Evolutionary conservation across 2,329 filamentous ascomycete genomes (phyloP).

Genomic region (Lecanicillium sp.): DNA sequence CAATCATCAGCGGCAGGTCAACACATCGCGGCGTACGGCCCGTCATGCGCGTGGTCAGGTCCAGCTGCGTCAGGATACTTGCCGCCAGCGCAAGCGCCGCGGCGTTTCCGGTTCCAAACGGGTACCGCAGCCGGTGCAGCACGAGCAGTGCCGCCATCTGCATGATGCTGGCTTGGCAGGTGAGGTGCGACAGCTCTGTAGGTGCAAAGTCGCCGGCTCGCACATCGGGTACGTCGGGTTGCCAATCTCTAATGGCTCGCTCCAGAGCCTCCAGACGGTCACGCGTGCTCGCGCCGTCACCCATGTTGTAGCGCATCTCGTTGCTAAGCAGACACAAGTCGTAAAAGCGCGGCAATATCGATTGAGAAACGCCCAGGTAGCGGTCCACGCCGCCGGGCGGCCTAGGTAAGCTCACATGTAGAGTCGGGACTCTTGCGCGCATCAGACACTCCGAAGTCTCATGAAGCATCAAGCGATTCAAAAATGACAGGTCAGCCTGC

Average conservation of each 20-base stretch:
- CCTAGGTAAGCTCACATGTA: constrained; percentile 11
- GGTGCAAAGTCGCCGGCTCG: constrained; percentile 13
- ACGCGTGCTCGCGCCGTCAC: background rate
- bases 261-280: constrained; percentile 10
- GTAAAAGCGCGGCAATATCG: constrained; percentile 17
- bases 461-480: constrained; percentile 14
- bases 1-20: constrained; percentile 15
- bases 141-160: constrained; percentile 15
- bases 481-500: constrained; percentile 9
- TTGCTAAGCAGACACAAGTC: constrained; percentile 17
- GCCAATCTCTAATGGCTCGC: constrained; percentile 12
- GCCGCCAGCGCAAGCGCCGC: constrained; percentile 13
- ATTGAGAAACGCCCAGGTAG: constrained; percentile 16
- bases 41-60: constrained; percentile 13
- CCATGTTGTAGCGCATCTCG: constrained; percentile 7
- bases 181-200: constrained; percentile 18
- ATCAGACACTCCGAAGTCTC: constrained; percentile 18
- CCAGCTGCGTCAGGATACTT: constrained; percentile 16
- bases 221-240: constrained; percentile 13
- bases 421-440: constrained; percentile 12
- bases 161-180: constrained; percentile 18
- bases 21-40: constrained; percentile 12
- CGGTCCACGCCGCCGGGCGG: constrained; percentile 14
- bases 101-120: constrained; percentile 13
- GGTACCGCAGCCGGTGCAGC: constrained; percentile 14